Evolutionary conservation across 345 rosid species (phyloP).

Genomic region (Populus simonii): DNA sequence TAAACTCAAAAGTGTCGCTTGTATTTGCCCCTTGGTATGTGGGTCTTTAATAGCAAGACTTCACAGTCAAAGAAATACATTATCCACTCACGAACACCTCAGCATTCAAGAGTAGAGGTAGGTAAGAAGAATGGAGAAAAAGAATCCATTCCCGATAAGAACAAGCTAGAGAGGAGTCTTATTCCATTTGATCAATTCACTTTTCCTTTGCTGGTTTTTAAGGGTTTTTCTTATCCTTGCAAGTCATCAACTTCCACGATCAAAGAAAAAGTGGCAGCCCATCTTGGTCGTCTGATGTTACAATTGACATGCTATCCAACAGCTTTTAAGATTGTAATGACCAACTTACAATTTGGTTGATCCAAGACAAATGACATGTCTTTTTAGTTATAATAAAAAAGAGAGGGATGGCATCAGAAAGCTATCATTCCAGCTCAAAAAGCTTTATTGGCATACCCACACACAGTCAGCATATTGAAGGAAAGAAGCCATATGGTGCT

Average conservation of each 20-base stretch:
- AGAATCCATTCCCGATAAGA: neutral
- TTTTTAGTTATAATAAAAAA: neutral
- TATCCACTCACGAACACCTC: conserved; percentile 4
- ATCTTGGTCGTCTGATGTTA: neutral
- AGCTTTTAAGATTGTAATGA: neutral
- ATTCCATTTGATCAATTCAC: neutral
- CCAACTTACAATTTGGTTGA: too few species aligned
- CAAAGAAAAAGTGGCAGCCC: neutral
- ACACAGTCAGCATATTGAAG: neutral
- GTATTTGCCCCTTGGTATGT: neutral
- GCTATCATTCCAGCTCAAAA: conserved; percentile 47
- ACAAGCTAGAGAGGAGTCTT: neutral
- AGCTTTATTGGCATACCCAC: conserved; percentile 27
- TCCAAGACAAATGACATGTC: too few species aligned
- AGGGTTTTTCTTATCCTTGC: too few species aligned
- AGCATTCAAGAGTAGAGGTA: neutral
- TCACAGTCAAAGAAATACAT: neutral
- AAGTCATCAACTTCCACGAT: neutral
- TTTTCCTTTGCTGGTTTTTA: neutral
- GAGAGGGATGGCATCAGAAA: conserved; percentile 35
- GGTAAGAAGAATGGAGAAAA: neutral
- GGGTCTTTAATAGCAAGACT: neutral
- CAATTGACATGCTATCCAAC: neutral
- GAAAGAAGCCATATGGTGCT: neutral
- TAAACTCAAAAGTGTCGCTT: neutral